These are phyloP conservation scores for Neurospora sublineolata DNA, from an alignment of 495 filamentous ascomycete genomes.

Conservation along the genomic window DNA sequence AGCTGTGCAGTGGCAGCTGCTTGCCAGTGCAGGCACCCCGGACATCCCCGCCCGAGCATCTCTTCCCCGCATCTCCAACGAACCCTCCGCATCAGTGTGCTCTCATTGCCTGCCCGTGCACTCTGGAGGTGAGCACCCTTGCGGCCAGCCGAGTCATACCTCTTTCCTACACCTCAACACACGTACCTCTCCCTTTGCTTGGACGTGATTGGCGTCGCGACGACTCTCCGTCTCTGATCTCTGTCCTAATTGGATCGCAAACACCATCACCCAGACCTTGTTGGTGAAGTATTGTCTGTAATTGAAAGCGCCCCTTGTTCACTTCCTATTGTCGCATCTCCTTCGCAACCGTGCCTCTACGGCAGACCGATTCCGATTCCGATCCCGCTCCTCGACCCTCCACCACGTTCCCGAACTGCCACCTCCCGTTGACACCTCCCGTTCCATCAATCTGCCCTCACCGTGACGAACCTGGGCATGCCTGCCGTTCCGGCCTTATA, in stretches of 20 bases:
- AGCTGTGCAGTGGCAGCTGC: background rate
- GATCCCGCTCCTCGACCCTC: background rate
- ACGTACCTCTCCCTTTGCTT: background rate
- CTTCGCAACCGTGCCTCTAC: background rate
- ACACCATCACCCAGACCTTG: background rate
- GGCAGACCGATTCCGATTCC: background rate
- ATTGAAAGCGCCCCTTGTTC: background rate
- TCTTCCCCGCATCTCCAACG: background rate
- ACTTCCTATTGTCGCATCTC: background rate
- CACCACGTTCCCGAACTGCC: background rate
- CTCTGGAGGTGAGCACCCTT: background rate
- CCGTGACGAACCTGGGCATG: constrained; percentile 9
- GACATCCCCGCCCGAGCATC: background rate
- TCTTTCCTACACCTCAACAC: background rate
- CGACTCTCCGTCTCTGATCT: background rate
- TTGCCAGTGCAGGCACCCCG: background rate
- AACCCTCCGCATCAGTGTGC: background rate
- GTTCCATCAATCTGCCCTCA: background rate
- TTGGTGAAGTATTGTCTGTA: background rate
- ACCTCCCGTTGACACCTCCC: background rate
- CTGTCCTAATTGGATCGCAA: background rate
- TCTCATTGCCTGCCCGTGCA: background rate
- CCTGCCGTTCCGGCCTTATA: constrained; percentile 6
- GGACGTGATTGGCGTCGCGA: background rate
- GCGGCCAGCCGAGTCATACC: background rate